Base-by-base conservation (phyloP, 768 basidiomycete species). In the Mycena leptocephala region DNA sequence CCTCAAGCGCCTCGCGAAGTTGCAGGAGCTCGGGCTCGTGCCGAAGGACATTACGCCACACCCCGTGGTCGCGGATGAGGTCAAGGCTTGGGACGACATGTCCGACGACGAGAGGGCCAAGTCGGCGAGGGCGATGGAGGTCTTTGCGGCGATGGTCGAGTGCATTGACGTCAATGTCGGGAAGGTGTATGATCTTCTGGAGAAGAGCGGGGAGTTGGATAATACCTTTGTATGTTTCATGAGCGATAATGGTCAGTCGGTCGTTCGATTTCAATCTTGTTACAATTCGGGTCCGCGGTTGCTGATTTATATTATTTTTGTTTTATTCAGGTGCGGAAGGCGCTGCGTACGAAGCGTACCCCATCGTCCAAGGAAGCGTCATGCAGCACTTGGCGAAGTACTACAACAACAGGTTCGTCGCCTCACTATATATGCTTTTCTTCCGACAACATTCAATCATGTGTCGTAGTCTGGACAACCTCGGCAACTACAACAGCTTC, bases 71-170 rank as follows among this genome's bases (percentile, higher is more conserved):
- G 69, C 69, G 18, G 69, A 70, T n/a, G 69, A 70, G 56, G 69
- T 70, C 43, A 70, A 70, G 41, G 43, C 69, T 11, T 70, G 69
- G 69, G 59, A 24, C 3, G 69, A 70, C 20, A 53, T 70, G 58
- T 24, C 43, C 69, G 43, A 28, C 37, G 69, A 70, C 26, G 69
- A 70, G 33, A 28, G 37, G 32, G 69, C 69, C 9, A 70, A 70
- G 69, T 14, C 9, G 32, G 69, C 69, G 41, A 30, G 69, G n/a
- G 69, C 69, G 43, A 70, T 70, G 69, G 69, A 70, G 58, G 69
- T 70, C 14, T 70, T 70, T 26, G 69, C 69, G 41, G 69, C 58
- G 43, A 70, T 70, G 69, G 69, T 70, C 7, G 69, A 70, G 59
- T 70, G 69, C 35, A 70, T 70, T 26, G 69, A 70, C 46, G 69